Evolutionary conservation across 306 rosid species (phyloP).

Genomic region (Cicer yamashitae): DNA sequence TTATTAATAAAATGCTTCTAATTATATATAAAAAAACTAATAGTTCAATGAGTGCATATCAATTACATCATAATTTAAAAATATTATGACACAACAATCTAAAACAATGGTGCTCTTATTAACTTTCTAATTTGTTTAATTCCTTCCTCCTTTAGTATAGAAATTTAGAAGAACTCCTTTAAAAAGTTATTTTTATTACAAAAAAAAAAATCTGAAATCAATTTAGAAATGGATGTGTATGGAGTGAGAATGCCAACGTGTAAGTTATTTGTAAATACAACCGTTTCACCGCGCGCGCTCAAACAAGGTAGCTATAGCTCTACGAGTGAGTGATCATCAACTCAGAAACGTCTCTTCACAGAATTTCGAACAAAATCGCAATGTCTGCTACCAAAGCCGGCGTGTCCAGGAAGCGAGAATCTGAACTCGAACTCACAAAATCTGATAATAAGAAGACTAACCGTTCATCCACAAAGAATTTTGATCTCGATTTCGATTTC

Average conservation of each 20-base stretch:
- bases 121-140: too few species aligned
- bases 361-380: conserved; percentile 41
- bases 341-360: conserved; percentile 29
- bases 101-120: too few species aligned
- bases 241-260: neutral
- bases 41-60: too few species aligned
- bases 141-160: too few species aligned
- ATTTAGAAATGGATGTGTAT: too few species aligned
- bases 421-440: conserved; percentile 55
- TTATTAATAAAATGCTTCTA: too few species aligned
- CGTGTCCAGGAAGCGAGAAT: conserved; percentile 57
- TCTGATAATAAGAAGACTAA: conserved; percentile 52
- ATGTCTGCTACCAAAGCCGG: conserved; percentile 67
- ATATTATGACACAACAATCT: too few species aligned
- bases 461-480: conserved; percentile 46
- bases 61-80: too few species aligned
- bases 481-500: conserved; percentile 64
- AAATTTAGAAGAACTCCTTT: too few species aligned
- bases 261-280: neutral
- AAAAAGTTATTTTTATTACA: too few species aligned
- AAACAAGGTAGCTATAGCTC: neutral
- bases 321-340: neutral
- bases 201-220: too few species aligned
- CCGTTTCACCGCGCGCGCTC: conserved; percentile 52
- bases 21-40: too few species aligned